A percentile compares a stretch with the other conserved stretches of the same genome.
Evolutionary conservation across 768 basidiomycete species (phyloP).

Genomic region (Dictyophora rubrovolvata): DNA sequence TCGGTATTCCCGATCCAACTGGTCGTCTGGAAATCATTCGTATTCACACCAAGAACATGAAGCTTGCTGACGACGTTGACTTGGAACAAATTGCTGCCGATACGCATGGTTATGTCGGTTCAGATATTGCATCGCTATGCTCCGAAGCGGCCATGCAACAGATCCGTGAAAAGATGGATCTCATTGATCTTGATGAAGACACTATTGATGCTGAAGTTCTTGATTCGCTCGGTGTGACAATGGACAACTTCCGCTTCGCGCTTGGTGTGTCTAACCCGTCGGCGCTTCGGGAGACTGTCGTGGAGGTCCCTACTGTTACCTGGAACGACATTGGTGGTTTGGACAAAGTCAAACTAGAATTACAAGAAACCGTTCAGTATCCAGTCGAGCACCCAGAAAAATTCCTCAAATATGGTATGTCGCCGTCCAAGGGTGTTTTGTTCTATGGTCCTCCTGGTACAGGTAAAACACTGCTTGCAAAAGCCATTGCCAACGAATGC

Average conservation of each 20-base stretch:
- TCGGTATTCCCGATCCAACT: slow-evolving; percentile 97
- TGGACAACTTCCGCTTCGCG: slow-evolving; percentile 99
- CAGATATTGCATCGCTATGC: slow-evolving; percentile 93
- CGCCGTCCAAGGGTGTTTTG: slow-evolving; percentile 96
- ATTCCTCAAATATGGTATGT: slow-evolving; percentile 99
- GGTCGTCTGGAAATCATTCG: slow-evolving; percentile 98
- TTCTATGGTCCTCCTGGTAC: slow-evolving; percentile 99
- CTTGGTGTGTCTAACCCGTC: slow-evolving; percentile 97
- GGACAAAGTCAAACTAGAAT: slow-evolving; percentile 98
- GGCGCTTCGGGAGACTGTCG: slow-evolving; percentile 96
- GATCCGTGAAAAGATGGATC: slow-evolving; percentile 99
- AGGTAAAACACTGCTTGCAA: slow-evolving; percentile 97
- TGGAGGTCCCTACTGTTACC: slow-evolving; percentile 96
- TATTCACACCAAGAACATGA: slow-evolving; percentile 99
- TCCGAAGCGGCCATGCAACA: slow-evolving; percentile 99
- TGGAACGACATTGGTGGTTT: slow-evolving; percentile 99
- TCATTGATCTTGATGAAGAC: slow-evolving; percentile 92
- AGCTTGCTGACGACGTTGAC: slow-evolving; percentile 91
- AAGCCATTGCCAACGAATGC: slow-evolving; percentile 99
- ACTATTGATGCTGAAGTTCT: slow-evolving; percentile 99
- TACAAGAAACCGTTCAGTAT: slow-evolving; percentile 99
- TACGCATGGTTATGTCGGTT: slow-evolving; percentile 98
- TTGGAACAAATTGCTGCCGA: slow-evolving; percentile 98
- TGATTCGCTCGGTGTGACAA: slow-evolving; percentile 96
- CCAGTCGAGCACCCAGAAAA: slow-evolving; percentile 99